Evolutionary conservation across 139 green algal species (phyloP), one percentile per base, ranked within the genome.

Genomic region (Ulvella scutata): DNA sequence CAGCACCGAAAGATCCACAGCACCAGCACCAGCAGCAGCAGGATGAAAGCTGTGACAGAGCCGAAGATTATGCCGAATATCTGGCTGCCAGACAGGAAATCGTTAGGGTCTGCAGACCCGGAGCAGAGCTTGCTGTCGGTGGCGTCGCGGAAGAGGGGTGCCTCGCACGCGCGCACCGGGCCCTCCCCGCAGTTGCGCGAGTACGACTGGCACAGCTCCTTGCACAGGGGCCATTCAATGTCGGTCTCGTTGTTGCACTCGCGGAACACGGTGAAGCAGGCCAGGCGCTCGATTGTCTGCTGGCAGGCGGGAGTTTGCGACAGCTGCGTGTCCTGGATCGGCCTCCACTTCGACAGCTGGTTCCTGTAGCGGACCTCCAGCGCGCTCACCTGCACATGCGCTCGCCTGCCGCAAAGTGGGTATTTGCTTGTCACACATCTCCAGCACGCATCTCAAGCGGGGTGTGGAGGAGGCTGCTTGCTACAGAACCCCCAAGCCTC

Each of bases 1-100:
- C 51, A n/a, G 51, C 51, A 67, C n/a, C 51, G 51, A 26, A 31
- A 67, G n/a, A 67, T n/a, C 51, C 51, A 67, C 51, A 67, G 51
- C 51, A 67, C n/a, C 13, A 67, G 10, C 9, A 67, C n/a, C 51
- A 67, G 51, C 33, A 67, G 51, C 10, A 67, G 13, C 51, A 67
- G 17, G n/a, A 67, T 10, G 51, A 67, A 67, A 13, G 51, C 51
- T 13, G 33, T 67, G 51, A 67, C 33, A 9, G 51, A n/a, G 13
- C 51, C 51, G 33, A 67, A 67, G 20, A 67, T 67, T n/a, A 67
- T 67, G 9, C 51, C 51, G 51, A 67, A 67, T 26, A 36, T 67
- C 20, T 67, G 51, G 13, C n/a, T 26, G 7, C 51, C n/a, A 26
- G 51, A 36, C n/a, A 67, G 51, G 17, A 36, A 67, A 29, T 67